Base-by-base conservation (phyloP, 139 green algal species). In the Coelastrella sp. region DNA sequence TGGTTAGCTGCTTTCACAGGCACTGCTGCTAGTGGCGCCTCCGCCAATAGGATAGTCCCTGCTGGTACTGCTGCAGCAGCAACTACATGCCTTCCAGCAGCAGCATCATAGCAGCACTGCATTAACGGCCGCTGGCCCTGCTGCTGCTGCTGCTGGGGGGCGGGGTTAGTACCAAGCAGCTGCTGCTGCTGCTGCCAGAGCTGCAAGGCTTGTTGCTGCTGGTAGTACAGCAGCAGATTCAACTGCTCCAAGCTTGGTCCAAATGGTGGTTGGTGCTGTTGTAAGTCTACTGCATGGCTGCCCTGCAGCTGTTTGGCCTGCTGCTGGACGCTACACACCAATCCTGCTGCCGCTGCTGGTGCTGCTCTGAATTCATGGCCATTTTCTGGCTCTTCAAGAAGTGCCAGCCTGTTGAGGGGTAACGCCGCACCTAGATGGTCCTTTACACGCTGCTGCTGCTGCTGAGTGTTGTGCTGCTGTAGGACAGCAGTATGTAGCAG, bases 21-120 rank as follows among this genome's bases (percentile, higher is more conserved):
- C 14, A 88, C 68, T 80, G 83, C 83, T 88, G 83, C 83, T 6
- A 88, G 17, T 22, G 83, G 83, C 83, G 56, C 17, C 19, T 88
- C 83, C n/a, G 74, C 68, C 7, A 88, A 19, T 54, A 88, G 68
- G 17, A 88, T 7, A 10, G 65, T 73, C 0, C 83, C 83, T 23
- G 83, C 47, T 6, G 56, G 6, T 16, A 88, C 80, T 73, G 60
- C 54, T 17, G 66, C 17, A 22, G 68, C 83, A 73, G 83, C 83
- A 7, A 80, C 17, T 7, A 88, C 66, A 71, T 88, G 68, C 4
- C 83, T 54, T n/a, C 83, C 83, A 57, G 66, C 68, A 71, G 68
- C 54, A 17, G 68, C 19, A 0, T 13, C 22, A 61, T 80, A 88
- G 54, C 68, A 57, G 68, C 83, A 88, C 54, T 68, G 54, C 54